Conservation (phyloP, 257 asterid species). For the Solanum arcanum region DNA sequence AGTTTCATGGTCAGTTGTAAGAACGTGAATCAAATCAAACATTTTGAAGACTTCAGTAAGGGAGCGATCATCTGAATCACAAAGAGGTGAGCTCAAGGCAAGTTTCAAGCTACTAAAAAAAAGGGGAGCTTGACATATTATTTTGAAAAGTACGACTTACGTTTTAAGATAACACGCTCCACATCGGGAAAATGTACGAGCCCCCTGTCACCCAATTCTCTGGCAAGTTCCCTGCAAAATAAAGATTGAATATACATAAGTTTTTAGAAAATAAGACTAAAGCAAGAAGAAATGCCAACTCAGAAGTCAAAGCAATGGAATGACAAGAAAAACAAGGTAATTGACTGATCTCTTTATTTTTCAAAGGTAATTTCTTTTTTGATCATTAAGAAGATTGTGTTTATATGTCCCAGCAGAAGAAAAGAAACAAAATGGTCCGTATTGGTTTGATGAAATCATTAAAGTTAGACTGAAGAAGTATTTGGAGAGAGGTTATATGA, state of each 20-base stretch:
- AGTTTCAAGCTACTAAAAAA: not conserved
- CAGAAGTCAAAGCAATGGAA: not conserved
- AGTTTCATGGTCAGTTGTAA: slow-evolving; percentile 77
- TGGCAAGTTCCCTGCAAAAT: slow-evolving; percentile 70
- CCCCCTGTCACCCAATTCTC: slow-evolving; percentile 60
- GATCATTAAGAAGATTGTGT: not conserved
- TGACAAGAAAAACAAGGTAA: not conserved
- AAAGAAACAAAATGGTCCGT: not conserved
- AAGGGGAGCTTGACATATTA: not conserved
- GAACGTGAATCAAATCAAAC: slow-evolving; percentile 77
- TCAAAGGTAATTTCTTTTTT: not conserved
- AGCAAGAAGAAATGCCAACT: not conserved
- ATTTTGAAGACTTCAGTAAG: slow-evolving; percentile 80
- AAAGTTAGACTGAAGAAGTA: not conserved
- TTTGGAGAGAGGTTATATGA: not conserved
- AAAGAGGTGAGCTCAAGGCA: slow-evolving; percentile 3
- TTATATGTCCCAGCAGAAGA: not conserved
- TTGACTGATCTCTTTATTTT: not conserved
- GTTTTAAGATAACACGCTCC: slow-evolving; percentile 63
- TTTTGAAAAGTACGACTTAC: slow-evolving; percentile 16
- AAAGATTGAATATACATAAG: not conserved
- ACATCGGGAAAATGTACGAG: slow-evolving; percentile 46
- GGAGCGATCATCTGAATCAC: slow-evolving; percentile 60
- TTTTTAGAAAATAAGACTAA: not conserved
- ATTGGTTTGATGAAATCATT: not conserved